A percentile compares a stretch with the other conserved stretches of the same genome.
Evolutionary conservation across 2,329 filamentous ascomycete species (phyloP).

Genomic region (Sarocladium strictum): DNA sequence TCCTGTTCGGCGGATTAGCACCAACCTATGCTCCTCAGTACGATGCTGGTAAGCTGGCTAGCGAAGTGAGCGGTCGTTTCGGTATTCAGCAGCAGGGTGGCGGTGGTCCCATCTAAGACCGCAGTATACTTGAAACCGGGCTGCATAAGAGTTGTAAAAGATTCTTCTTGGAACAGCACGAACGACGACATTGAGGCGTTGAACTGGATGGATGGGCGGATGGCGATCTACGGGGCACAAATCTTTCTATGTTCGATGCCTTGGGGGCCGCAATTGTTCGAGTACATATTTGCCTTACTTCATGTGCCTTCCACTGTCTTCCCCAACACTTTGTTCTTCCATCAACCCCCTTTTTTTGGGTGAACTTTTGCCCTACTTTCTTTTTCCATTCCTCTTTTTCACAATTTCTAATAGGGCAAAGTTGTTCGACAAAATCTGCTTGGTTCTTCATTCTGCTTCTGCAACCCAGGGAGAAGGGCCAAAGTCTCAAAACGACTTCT

Average conservation of each 20-base stretch:
- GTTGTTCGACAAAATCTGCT: slow-evolving; percentile 20
- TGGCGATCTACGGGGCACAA: slow-evolving; percentile 24
- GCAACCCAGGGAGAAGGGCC: slow-evolving; percentile 14
- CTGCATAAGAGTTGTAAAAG: not conserved
- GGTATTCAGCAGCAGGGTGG: slow-evolving; percentile 25
- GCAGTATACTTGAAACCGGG: not conserved
- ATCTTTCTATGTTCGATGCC: slow-evolving; percentile 14
- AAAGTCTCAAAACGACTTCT: not conserved
- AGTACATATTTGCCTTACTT: slow-evolving; percentile 16
- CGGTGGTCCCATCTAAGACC: slow-evolving; percentile 11
- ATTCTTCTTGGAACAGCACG: slow-evolving; percentile 2
- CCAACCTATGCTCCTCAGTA: slow-evolving; percentile 53
- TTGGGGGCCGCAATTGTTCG: slow-evolving; percentile 14
- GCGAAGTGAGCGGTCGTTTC: slow-evolving; percentile 43
- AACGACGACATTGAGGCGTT: slow-evolving; percentile 17
- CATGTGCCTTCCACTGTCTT: slow-evolving; percentile 6
- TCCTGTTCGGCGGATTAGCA: slow-evolving; percentile 63
- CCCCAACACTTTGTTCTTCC: slow-evolving; percentile 7
- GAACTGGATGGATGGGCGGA: slow-evolving; percentile 21
- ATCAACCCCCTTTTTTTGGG: not conserved
- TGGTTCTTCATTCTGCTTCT: slow-evolving; percentile 10
- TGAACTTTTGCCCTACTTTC: not conserved
- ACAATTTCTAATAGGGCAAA: slow-evolving; percentile 24
- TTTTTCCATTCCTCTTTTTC: slow-evolving; percentile 13
- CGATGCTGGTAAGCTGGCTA: slow-evolving; percentile 43